Evolutionary conservation across 2,329 filamentous ascomycete species (phyloP).

Genomic region (Aspergillus viridinutans): DNA sequence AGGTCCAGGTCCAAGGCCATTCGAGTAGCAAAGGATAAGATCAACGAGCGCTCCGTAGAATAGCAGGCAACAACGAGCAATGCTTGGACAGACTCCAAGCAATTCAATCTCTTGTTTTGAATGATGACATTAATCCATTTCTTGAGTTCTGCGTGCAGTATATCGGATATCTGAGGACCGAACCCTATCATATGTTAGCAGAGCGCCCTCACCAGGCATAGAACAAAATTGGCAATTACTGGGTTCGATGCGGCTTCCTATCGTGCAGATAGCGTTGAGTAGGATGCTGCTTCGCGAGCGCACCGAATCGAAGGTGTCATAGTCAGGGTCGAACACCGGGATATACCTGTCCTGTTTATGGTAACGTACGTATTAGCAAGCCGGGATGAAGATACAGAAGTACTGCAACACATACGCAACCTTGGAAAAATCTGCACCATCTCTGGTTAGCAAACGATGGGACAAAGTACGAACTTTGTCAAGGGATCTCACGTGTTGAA

Average conservation of each 20-base stretch:
- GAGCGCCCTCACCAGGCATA: background rate
- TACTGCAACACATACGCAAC: constrained; percentile 25
- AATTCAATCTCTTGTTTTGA: constrained; percentile 34
- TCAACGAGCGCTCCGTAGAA: constrained; percentile 48
- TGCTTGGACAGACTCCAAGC: constrained; percentile 50
- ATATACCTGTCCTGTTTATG: constrained; percentile 43
- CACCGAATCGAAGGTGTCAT: constrained; percentile 47
- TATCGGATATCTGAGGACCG: constrained; percentile 34
- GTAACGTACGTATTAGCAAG: background rate
- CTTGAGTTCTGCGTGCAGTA: constrained; percentile 44
- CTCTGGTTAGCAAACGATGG: background rate
- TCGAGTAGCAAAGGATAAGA: constrained; percentile 48
- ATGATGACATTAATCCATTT: constrained; percentile 46
- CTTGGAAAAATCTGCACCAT: constrained; percentile 32
- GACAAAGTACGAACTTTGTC: background rate
- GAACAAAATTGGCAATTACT: constrained; percentile 11
- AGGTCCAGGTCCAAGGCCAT: constrained; percentile 50
- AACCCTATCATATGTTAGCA: constrained; percentile 14
- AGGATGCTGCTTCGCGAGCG: constrained; percentile 47
- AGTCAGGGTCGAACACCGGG: constrained; percentile 44
- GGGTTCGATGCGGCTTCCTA: constrained; percentile 46
- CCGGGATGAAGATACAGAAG: background rate
- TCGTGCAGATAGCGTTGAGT: constrained; percentile 50
- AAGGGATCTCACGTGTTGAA: constrained; percentile 21
- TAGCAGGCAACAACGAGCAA: constrained; percentile 52